Evolutionary conservation across 371 early-diverging fungal genomes (phyloP), one percentile per base, ranked within the genome.

Genomic region (Nematocida homosporus): DNA sequence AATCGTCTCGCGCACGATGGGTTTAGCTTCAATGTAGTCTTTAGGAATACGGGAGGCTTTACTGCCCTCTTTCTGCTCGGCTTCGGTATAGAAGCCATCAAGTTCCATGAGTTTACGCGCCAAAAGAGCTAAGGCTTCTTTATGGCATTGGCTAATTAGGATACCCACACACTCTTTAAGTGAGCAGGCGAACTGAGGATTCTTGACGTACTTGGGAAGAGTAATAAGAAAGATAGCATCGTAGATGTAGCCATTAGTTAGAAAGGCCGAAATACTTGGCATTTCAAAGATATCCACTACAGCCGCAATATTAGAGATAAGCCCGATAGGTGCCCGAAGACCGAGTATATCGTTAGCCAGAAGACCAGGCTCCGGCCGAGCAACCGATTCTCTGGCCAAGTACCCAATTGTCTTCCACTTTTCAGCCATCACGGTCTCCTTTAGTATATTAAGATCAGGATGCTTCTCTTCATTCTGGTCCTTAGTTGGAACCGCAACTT

Each of bases 381-480:
- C n/a, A 18, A 61, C 40, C 1, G 40, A 20, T 38, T 72, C 75
- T 34, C 42, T 59, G 0, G 48, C 8, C n/a, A 72, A 32, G 30
- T 42, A 72, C 34, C 60, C 75, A 16, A 72, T 27, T 8, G 75
- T 35, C 20, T 51, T 72, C 75, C 75, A 72, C 30, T 72, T 72
- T 34, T 72, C 75, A 59, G 50, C 29, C 13, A 72, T 18, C 35
- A 72, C 30, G 42, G 30, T 30, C 27, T 44, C 40, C 6, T 44
- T 10, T 8, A 63, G 16, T 3, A 10, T 5, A 25, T 18, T 37
- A 5, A 61, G 53, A 8, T 34, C 64, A 44, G 44, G 13, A 32
- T 72, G 10, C 10, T 67, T 68, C 35, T 47, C 69, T 8, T 57
- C 37, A n/a, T 1, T 50, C 42, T 32, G 30, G 8, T 68, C 55